Evolutionary conservation across 129 eudicot species (phyloP), one percentile per base, ranked within the genome.

Genomic region (Deinandra increscens): DNA sequence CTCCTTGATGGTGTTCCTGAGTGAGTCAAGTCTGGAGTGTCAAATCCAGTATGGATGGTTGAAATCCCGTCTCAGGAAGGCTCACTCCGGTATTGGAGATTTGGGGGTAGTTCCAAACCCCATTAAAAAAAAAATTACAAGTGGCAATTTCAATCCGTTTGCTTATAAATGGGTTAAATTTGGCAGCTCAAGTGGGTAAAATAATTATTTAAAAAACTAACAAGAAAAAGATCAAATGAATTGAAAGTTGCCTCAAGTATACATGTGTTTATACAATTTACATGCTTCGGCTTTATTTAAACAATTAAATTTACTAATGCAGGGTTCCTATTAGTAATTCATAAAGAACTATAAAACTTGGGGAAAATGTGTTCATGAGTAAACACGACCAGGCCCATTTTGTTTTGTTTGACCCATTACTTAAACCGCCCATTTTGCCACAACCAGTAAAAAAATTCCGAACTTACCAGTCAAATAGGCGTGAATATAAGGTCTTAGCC

Each of bases 381-480:
- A 29, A 11, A 55, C n/a, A 15, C 2, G 15, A 26, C 38, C 61
- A 26, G 31, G 31, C 31, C 31, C 31, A 26, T 26, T 26, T 26
- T 26, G 31, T 1, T 1, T 26, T 3, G 31, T 26, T 26, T 26
- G 31, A 26, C 31, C 31, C 31, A 26, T 26, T 26, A 26, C 31
- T 26, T 3, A 26, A 26, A 26, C 29, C 4, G 4, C 37, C 31
- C 8, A 46, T 15, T 12, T 41, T 41, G 6, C 41, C 34, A 54
- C 56, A 66, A 23, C 37, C 23, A 10, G 17, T 67, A 54, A 37
- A 9, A 26, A 12, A 29, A 23, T 56, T 17, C 23, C 41, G 31
- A 38, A 23, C 61, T 56, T 83, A 93, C 97, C 98, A 93, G 70
- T 93, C 98, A 87, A 93, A 93, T 76, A 93, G 81, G 68, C 95